Conservation (phyloP, 441 rosid genomes). For the Bocquillonia castaneifolia region DNA sequence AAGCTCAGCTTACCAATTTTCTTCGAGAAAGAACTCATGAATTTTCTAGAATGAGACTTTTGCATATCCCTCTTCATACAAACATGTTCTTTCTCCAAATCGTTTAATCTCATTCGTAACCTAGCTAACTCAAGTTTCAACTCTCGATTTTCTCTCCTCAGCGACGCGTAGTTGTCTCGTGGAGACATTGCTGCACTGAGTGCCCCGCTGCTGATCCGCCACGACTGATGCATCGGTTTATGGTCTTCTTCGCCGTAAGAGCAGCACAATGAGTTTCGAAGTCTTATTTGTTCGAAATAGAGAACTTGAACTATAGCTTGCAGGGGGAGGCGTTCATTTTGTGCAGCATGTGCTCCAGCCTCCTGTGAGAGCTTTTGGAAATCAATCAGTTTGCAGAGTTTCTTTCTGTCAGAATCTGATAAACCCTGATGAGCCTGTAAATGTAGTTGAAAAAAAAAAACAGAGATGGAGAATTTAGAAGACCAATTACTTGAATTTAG, state of each 20-base stretch:
- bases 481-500: no score
- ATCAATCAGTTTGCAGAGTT: constrained; percentile 71
- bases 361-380: constrained; percentile 97
- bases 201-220: constrained; percentile 95
- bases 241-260: constrained; percentile 66
- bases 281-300: constrained; percentile 90
- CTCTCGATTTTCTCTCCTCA: constrained; percentile 88
- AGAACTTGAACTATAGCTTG: constrained; percentile 96
- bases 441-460: constrained; percentile 18
- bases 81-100: constrained; percentile 94
- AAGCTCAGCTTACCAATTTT: constrained; percentile 74
- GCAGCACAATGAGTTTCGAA: constrained; percentile 64
- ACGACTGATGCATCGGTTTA: constrained; percentile 73
- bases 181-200: constrained; percentile 98
- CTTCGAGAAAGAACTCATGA: constrained; percentile 84
- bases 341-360: constrained; percentile 95
- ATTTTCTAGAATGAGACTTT: constrained; percentile 78
- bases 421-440: constrained; percentile 71
- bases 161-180: constrained; percentile 87
- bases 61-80: constrained; percentile 97
- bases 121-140: constrained; percentile 95
- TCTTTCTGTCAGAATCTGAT: constrained; percentile 77
- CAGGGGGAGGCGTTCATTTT: constrained; percentile 91
- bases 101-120: constrained; percentile 84
- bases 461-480: no score